These are phyloP conservation scores for Austroboletus niveus DNA, from an alignment of 1,284 basidiomycete genomes.

Conservation along the genomic window DNA sequence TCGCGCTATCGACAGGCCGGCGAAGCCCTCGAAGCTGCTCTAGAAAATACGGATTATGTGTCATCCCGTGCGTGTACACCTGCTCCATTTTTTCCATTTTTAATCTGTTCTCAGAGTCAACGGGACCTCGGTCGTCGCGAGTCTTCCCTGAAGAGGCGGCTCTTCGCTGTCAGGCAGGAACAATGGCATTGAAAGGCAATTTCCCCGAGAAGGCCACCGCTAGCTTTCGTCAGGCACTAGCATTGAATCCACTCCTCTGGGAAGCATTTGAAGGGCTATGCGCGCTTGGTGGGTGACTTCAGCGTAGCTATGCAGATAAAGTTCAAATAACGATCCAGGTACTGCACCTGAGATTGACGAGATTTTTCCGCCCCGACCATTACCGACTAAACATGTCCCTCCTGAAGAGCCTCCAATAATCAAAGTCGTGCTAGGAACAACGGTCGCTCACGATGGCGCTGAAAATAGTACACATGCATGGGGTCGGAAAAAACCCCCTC, in stretches of 20 bases:
- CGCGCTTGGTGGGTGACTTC: constrained; percentile 59
- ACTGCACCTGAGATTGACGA: constrained; percentile 65
- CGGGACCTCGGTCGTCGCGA: constrained; percentile 47
- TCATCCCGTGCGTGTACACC: constrained; percentile 50
- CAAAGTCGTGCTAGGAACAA: constrained; percentile 41
- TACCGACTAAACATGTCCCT: constrained; percentile 51
- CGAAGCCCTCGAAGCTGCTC: constrained; percentile 64
- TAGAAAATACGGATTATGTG: constrained; percentile 49
- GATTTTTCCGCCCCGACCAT: constrained; percentile 63
- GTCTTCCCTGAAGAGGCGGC: constrained; percentile 64
- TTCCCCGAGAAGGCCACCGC: constrained; percentile 66
- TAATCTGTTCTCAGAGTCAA: constrained; percentile 43
- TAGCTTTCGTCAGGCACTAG: constrained; percentile 73
- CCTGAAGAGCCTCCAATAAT: constrained; percentile 49
- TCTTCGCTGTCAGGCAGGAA: constrained; percentile 68
- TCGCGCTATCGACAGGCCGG: constrained; percentile 71
- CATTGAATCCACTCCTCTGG: constrained; percentile 82
- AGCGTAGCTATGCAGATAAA: constrained; percentile 1
- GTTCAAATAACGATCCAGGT: constrained; percentile 43
- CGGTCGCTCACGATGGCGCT: constrained; percentile 65
- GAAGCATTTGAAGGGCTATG: constrained; percentile 93
- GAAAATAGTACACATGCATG: constrained; percentile 53
- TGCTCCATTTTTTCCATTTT: constrained; percentile 9
- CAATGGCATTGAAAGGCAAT: constrained; percentile 72
- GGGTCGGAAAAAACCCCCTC: constrained; percentile 50